phyloP scores from a whole-genome alignment of 768 basidiomycete species.

The Amyloporia xantha region DNA sequence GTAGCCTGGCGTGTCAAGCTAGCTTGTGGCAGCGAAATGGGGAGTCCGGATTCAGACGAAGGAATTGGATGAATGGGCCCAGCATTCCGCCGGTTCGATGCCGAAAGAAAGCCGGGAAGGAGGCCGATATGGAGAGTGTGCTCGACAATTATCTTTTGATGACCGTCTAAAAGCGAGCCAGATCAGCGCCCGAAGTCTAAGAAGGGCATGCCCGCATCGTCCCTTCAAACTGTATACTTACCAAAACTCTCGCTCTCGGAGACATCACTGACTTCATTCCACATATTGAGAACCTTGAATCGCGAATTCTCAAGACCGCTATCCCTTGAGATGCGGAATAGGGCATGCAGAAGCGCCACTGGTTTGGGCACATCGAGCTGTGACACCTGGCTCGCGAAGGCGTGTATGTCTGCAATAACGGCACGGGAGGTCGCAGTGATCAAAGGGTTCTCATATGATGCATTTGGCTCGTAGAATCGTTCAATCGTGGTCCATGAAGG shows the following conservation, averaged over 20 bases:
- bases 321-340: slow-evolving; percentile 42
- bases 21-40: slow-evolving; percentile 15
- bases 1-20: slow-evolving; percentile 22
- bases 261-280: slow-evolving; percentile 71
- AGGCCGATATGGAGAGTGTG: slow-evolving; percentile 74
- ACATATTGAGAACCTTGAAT: slow-evolving; percentile 60
- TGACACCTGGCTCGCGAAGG: slow-evolving; percentile 52
- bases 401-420: slow-evolving; percentile 66
- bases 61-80: slow-evolving; percentile 1
- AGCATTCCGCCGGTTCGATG: slow-evolving; percentile 13
- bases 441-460: slow-evolving; percentile 76
- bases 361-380: slow-evolving; percentile 65
- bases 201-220: too few relatives aligned
- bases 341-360: slow-evolving; percentile 46
- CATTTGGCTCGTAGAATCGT: slow-evolving; percentile 65
- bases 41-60: slow-evolving; percentile 2
- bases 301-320: slow-evolving; percentile 32
- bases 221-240: slow-evolving; percentile 25
- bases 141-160: slow-evolving; percentile 67
- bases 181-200: too few relatives aligned
- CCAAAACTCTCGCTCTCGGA: slow-evolving; percentile 79
- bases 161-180: too few relatives aligned
- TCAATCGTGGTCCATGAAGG: slow-evolving; percentile 48
- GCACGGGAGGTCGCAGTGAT: slow-evolving; percentile 69
- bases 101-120: slow-evolving; percentile 60